Percentiles rank a stretch among this genome's conserved stretches.
These are phyloP conservation scores for Citrullus amarus DNA, from an alignment of 306 rosid species.

Conservation along the genomic window DNA sequence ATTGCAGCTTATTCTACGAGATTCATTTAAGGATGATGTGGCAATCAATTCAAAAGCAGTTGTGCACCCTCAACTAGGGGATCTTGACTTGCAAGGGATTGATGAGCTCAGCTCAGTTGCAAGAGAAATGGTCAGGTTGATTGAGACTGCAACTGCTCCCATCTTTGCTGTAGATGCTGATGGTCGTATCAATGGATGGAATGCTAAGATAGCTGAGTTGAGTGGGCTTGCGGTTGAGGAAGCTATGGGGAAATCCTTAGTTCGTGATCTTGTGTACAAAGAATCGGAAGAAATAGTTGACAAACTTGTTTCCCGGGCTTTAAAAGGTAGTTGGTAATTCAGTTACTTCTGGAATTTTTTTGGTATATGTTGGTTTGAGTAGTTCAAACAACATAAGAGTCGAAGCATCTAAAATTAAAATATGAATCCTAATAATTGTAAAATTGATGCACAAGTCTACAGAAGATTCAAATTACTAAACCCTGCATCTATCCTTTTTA, in stretches of 20 bases:
- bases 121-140: slow-evolving; percentile 95
- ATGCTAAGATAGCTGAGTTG: slow-evolving; percentile 85
- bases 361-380: not conserved
- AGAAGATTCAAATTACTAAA: not conserved
- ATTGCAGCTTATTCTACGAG: slow-evolving; percentile 85
- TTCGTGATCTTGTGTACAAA: slow-evolving; percentile 63
- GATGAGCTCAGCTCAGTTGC: slow-evolving; percentile 96
- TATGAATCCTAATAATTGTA: not conserved
- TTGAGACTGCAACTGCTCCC: slow-evolving; percentile 98
- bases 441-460: not conserved
- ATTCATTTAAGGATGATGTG: slow-evolving; percentile 58
- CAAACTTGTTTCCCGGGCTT: slow-evolving; percentile 59
- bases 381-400: not conserved
- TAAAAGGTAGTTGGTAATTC: slow-evolving; percentile 69
- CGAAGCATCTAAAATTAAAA: not conserved
- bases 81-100: slow-evolving; percentile 58
- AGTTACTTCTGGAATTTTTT: slow-evolving; percentile 14
- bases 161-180: slow-evolving; percentile 82
- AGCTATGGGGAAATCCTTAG: slow-evolving; percentile 90
- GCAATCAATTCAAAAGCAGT: slow-evolving; percentile 63
- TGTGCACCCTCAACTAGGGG: slow-evolving; percentile 33
- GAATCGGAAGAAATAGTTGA: slow-evolving; percentile 66
- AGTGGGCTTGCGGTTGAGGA: slow-evolving; percentile 81
- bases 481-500: not conserved
- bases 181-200: slow-evolving; percentile 94